phyloP scores from a whole-genome alignment of 2,329 filamentous ascomycete genomes.

The Hypoxylon sp. region DNA sequence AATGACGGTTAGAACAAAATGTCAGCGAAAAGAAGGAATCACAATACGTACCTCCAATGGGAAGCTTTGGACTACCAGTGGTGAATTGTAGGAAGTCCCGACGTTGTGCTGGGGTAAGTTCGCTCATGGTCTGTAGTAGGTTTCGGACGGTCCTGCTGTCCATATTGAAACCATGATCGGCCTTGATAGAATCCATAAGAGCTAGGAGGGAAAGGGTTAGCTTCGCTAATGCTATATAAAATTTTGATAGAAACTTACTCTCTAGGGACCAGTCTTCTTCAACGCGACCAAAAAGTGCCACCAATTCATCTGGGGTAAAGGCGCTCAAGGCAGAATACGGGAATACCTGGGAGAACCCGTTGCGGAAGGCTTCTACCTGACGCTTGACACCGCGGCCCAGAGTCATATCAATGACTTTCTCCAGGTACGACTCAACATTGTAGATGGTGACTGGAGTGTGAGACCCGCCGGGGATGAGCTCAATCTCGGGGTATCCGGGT shows the following conservation, averaged over 20 bases:
- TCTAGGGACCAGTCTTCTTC: constrained; percentile 98
- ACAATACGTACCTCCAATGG: constrained; percentile 85
- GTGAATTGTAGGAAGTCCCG: constrained; percentile 98
- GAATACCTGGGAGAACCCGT: constrained; percentile 95
- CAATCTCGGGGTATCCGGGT: constrained; percentile 89
- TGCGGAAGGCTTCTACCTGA: constrained; percentile 91
- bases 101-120: constrained; percentile 78
- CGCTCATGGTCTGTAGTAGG: constrained; percentile 93
- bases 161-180: constrained; percentile 98
- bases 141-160: constrained; percentile 97
- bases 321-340: constrained; percentile 91
- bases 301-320: constrained; percentile 94
- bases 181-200: constrained; percentile 98
- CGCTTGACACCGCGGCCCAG: constrained; percentile 87
- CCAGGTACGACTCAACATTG: constrained; percentile 90
- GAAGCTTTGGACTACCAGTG: constrained; percentile 96
- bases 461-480: constrained; percentile 81
- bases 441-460: constrained; percentile 85
- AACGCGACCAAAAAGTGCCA: constrained; percentile 91
- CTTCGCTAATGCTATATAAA: constrained; percentile 41
- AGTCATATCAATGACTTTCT: constrained; percentile 91
- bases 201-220: constrained; percentile 63
- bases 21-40: constrained; percentile 22
- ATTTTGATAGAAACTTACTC: constrained; percentile 71
- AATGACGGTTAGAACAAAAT: constrained; percentile 51